Conservation (phyloP, 23 red algal genomes). For the Rhodosorus marinus region DNA sequence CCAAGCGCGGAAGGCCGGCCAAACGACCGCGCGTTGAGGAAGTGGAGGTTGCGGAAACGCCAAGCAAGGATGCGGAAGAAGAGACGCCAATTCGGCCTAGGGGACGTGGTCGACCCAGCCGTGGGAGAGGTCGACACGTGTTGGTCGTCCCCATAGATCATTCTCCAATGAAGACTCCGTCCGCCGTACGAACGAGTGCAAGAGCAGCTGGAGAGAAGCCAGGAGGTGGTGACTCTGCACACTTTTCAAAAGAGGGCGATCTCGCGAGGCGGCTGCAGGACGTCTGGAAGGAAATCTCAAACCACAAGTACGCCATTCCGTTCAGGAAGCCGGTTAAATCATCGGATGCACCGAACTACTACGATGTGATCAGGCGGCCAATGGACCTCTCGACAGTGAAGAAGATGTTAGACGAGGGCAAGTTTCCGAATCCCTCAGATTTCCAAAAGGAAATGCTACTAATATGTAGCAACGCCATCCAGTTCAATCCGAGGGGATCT, state of each 20-base stretch:
- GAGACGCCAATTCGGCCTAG: too few relatives aligned
- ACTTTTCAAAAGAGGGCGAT: neutral
- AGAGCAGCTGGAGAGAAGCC: neutral
- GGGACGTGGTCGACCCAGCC: too few relatives aligned
- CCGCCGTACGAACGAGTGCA: neutral
- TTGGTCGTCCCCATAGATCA: too few relatives aligned
- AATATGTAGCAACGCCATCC: slow-evolving; percentile 50
- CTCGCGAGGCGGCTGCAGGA: neutral
- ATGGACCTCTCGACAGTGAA: slow-evolving; percentile 64
- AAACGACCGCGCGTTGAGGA: neutral
- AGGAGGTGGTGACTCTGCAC: neutral
- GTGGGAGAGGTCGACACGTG: too few relatives aligned
- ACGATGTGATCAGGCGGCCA: slow-evolving; percentile 49
- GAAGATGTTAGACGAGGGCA: slow-evolving; percentile 16
- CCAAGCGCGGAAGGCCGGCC: neutral
- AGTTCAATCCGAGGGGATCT: slow-evolving; percentile 28
- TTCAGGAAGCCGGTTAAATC: slow-evolving; percentile 69
- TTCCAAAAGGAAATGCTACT: slow-evolving; percentile 24
- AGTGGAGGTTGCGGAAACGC: neutral
- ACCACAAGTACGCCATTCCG: slow-evolving; percentile 23
- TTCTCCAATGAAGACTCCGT: neutral
- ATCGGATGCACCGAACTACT: slow-evolving; percentile 78
- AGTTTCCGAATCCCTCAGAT: slow-evolving; percentile 20
- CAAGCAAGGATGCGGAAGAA: neutral
- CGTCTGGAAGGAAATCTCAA: neutral